These are phyloP conservation scores for Pichia norvegensis DNA, from an alignment of 1,139 yeast species.

Conservation along the genomic window DNA sequence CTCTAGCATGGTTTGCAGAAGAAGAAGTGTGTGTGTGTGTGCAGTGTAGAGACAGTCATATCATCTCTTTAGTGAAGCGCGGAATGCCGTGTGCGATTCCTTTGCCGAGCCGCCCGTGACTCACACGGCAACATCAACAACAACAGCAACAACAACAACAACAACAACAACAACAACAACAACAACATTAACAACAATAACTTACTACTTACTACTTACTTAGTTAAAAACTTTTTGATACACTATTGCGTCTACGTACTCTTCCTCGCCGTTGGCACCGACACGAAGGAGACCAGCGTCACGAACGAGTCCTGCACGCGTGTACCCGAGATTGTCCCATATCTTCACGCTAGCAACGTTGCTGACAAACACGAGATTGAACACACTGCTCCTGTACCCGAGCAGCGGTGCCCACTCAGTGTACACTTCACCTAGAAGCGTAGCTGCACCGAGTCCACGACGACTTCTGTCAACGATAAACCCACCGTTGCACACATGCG, in stretches of 20 bases:
- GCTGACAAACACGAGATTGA: slow-evolving; percentile 70
- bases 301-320: slow-evolving; percentile 60
- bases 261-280: neutral
- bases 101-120: too few species aligned
- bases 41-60: too few species aligned
- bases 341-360: slow-evolving; percentile 59
- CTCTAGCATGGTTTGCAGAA: too few species aligned
- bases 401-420: slow-evolving; percentile 58
- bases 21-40: neutral
- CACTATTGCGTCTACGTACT: neutral
- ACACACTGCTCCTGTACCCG: slow-evolving; percentile 74
- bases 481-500: slow-evolving; percentile 77
- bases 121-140: too few species aligned
- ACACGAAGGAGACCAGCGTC: slow-evolving; percentile 48
- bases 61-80: too few species aligned
- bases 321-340: slow-evolving; percentile 74
- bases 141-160: too few species aligned
- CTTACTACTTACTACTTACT: neutral
- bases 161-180: too few species aligned
- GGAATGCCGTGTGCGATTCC: too few species aligned
- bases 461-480: slow-evolving; percentile 50
- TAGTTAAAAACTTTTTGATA: neutral
- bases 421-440: slow-evolving; percentile 52
- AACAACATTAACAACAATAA: too few species aligned
- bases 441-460: slow-evolving; percentile 60